Conservation (phyloP, 805 yeast species). For the Candida corydali region DNA sequence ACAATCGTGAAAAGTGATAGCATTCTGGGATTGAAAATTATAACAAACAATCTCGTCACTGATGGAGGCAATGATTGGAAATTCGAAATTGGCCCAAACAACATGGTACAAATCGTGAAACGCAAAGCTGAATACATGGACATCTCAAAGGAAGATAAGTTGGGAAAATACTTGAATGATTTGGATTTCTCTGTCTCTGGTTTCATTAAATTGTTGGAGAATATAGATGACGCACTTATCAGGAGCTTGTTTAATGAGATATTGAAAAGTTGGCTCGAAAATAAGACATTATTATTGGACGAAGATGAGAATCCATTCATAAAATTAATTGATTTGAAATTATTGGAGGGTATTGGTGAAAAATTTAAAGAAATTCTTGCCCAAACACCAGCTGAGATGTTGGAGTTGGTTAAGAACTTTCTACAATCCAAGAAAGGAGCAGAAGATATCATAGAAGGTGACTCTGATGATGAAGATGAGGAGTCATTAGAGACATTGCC, state of each 20-base stretch:
- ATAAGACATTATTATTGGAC: conserved; percentile 7
- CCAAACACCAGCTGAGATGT: conserved; percentile 52
- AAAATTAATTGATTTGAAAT: conserved; percentile 54
- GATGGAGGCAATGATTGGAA: conserved; percentile 33
- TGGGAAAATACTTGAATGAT: conserved; percentile 21
- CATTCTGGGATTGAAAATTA: conserved; percentile 15
- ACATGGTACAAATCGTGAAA: conserved; percentile 25
- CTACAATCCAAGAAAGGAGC: conserved; percentile 13
- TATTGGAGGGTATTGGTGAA: conserved; percentile 59
- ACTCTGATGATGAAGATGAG: conserved; percentile 21
- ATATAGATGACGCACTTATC: conserved; percentile 45
- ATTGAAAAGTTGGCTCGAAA: conserved; percentile 58
- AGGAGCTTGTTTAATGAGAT: conserved; percentile 46
- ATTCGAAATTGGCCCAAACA: conserved; percentile 40
- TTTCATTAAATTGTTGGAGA: conserved; percentile 42
- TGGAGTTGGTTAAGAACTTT: conserved; percentile 35
- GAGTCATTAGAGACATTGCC: conserved; percentile 18
- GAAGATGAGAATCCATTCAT: conserved; percentile 44
- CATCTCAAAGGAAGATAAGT: conserved; percentile 20
- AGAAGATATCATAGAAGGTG: conserved; percentile 14
- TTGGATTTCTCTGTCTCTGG: conserved; percentile 23
- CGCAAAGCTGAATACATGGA: conserved; percentile 4
- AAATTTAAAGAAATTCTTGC: conserved; percentile 55
- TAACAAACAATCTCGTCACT: conserved; percentile 30
- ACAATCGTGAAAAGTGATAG: conserved; percentile 14